Base-by-base conservation (phyloP, 2,329 filamentous ascomycete species). In the Claviceps sp. region DNA sequence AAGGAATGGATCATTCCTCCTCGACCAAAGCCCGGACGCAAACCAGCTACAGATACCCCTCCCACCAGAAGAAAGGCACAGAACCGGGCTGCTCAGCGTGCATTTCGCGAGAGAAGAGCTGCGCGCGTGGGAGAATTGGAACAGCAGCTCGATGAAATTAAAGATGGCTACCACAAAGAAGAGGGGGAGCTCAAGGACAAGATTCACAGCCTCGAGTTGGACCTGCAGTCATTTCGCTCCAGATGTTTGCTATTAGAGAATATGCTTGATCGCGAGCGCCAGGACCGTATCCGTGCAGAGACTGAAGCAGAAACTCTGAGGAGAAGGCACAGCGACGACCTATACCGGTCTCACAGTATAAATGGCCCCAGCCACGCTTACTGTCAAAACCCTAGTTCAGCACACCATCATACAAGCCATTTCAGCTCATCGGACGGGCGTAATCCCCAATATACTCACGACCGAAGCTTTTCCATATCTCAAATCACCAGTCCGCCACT, bases 11-110 rank as follows among this genome's bases (percentile, higher is more conserved):
- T 91, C 23, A 82, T 93, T 45, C 87, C 87, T 23, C 87, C 87
- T 29, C 78, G 87, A 54, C 87, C 87, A 46, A 91, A 90, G 74
- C 91, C 93, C 22, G 91, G 91, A 47, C 82, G 91, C 59, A 97
- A 97, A 75, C 90, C 91, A 3, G 88, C 88, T 46, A 94, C 88
- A 38, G 90, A 96, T 64, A 94, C 90, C 50, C 89, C 90, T 14
- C 86, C 87, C 1, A 95, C 89, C 44, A 95, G 95, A 71, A 82
- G 93, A 58, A 94, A 96, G 73, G 86, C 88, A 1, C 93, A 97
- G 71, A 97, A 97, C 67, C 80, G 93, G 54, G 86, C 88, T 46
- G 91, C 91, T 3, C 91, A 97, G 70, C 77, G 91, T 53, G 88
- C 86, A 1, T 97, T 97, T 68, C 79, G 91, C 37, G 89, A 95